Conservation (phyloP, 495 filamentous ascomycete genomes). For the Letharia lupina region DNA sequence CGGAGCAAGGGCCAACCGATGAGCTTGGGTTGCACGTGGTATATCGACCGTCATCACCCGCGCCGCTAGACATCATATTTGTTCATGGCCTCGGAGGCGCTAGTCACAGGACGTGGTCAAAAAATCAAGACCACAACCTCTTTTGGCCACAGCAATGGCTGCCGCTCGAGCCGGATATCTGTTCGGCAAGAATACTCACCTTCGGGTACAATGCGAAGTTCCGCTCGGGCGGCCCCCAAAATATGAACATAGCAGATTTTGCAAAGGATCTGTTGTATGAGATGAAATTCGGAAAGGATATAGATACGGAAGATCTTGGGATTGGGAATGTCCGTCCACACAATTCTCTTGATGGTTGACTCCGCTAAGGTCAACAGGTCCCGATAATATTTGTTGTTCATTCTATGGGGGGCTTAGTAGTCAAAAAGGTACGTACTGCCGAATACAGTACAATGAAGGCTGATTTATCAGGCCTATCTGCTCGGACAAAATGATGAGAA, state of each 20-base stretch:
- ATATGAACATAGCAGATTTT: too few relatives aligned
- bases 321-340: too few relatives aligned
- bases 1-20: too few relatives aligned
- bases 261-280: too few relatives aligned
- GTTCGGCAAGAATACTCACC: constrained; percentile 28
- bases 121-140: constrained; percentile 27
- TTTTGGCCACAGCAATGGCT: constrained; percentile 33
- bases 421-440: constrained; percentile 35
- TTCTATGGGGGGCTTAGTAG: constrained; percentile 41
- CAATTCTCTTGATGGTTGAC: not conserved
- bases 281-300: too few relatives aligned
- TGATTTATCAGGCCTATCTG: constrained; percentile 27
- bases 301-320: too few relatives aligned
- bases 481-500: constrained; percentile 33
- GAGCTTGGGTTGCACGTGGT: too few relatives aligned
- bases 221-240: constrained; percentile 12
- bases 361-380: constrained; percentile 7
- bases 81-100: constrained; percentile 34
- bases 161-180: constrained; percentile 30
- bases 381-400: constrained; percentile 39
- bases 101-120: constrained; percentile 31
- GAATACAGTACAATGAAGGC: not conserved
- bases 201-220: constrained; percentile 37
- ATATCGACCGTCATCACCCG: too few relatives aligned
- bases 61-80: constrained; percentile 37